Base-by-base conservation (phyloP, 1,284 basidiomycete species). In the Apiotrichum akiyoshidainum region DNA sequence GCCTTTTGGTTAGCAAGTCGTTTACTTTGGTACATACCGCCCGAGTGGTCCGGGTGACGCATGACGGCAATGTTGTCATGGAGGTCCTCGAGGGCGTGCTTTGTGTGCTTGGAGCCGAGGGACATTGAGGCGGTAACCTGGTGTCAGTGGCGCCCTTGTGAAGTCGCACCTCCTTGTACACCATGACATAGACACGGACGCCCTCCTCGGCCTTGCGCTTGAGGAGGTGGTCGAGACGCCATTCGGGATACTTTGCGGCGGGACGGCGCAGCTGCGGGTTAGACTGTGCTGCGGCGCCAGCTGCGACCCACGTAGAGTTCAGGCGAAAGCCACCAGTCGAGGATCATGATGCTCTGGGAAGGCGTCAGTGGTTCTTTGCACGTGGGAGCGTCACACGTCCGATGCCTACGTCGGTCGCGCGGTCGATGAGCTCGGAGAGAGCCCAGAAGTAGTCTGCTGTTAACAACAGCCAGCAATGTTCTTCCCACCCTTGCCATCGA, bases 21-120 rank as follows among this genome's bases (percentile, higher is more conserved):
- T 13, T 11, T 46, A 26, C 14, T 14, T 82, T 81, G n/a, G n/a
- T 69, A 87, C 87, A 87, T 87, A 86, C 71, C 86, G 16, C 90
- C 90, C 58, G 90, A 88, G 68, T 94, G 91, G 70, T 92, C 90
- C 0, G 90, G 90, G 70, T 93, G 91, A 42, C 90, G 84, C 84
- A 94, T 87, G 64, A 87, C 88, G 1, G 84, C 82, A 65, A 97
- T 89, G 71, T 96, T 95, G 5, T 85, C 84, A 71, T 94, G 89
- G n/a, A 95, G 80, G 8, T 81, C 83, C 68, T 92, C 89, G 19
- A 96, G 80, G 6, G 84, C 84, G 60, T 85, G 83, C 86, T 93
- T 93, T 58, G 90, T 92, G 72, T 93, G 89, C 63, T 85, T 85
- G 0, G 89, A 92, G 57, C 84, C 85, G 84, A 94, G 87, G 2